Evolutionary conservation across 495 filamentous ascomycete species (phyloP).

Genomic region (Penicillium robsamsonii): DNA sequence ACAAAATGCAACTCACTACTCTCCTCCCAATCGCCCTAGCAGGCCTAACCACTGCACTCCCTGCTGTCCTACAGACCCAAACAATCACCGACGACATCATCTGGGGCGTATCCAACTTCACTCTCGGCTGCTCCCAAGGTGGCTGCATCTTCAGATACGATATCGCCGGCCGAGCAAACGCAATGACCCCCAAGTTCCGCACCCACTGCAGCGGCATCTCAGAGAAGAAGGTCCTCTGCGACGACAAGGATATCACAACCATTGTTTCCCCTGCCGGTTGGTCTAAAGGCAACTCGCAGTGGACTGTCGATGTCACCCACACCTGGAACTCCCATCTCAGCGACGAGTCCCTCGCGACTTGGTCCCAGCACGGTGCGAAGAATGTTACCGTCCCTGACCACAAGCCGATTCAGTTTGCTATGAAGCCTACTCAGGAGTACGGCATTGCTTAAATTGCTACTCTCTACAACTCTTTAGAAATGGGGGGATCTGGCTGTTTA

Average conservation of each 20-base stretch:
- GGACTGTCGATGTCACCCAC: slow-evolving; percentile 39
- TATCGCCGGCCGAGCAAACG: slow-evolving; percentile 27
- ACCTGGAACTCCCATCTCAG: slow-evolving; percentile 25
- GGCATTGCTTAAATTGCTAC: slow-evolving; percentile 25
- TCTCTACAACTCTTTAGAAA: neutral
- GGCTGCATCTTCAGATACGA: slow-evolving; percentile 40
- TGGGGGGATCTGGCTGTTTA: neutral
- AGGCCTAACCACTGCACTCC: slow-evolving; percentile 21
- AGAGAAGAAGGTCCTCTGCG: slow-evolving; percentile 26
- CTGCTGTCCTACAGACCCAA: slow-evolving; percentile 21
- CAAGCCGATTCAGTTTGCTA: slow-evolving; percentile 18
- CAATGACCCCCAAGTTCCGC: slow-evolving; percentile 41
- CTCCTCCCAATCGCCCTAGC: slow-evolving; percentile 29
- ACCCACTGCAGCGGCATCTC: slow-evolving; percentile 40
- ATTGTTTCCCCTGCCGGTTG: slow-evolving; percentile 19
- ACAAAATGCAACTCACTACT: slow-evolving; percentile 37
- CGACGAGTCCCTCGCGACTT: slow-evolving; percentile 20
- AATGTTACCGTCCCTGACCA: slow-evolving; percentile 8
- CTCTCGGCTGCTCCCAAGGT: slow-evolving; percentile 34
- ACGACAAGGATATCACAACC: slow-evolving; percentile 29
- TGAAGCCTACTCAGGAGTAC: slow-evolving; percentile 27
- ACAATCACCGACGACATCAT: slow-evolving; percentile 27
- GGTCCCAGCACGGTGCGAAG: slow-evolving; percentile 7
- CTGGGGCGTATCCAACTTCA: slow-evolving; percentile 38
- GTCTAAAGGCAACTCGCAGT: slow-evolving; percentile 19